These are phyloP conservation scores for Colletotrichum zoysiae DNA, from an alignment of 2,329 filamentous ascomycete genomes.

Conservation along the genomic window DNA sequence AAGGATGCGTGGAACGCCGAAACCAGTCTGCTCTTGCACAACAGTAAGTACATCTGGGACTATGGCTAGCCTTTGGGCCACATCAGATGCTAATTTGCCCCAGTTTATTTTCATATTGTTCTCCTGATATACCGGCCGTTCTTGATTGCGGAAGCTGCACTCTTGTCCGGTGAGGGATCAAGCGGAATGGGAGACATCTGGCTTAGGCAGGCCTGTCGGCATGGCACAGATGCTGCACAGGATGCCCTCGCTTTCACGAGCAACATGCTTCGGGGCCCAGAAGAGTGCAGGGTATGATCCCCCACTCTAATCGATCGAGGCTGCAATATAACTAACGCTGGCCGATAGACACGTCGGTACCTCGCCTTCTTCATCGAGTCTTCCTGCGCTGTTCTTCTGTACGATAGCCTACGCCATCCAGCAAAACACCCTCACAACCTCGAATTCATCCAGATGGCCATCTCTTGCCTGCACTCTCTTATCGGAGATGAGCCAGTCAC, in stretches of 20 bases:
- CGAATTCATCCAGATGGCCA: conserved; percentile 36
- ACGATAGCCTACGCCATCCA: conserved; percentile 47
- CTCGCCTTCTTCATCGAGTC: conserved; percentile 49
- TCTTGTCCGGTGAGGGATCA: conserved; percentile 24
- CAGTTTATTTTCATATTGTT: conserved; percentile 30
- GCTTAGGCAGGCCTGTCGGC: conserved; percentile 48
- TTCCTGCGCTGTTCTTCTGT: conserved; percentile 48
- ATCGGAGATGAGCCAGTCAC: conserved; percentile 48
- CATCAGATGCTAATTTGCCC: background rate
- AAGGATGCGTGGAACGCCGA: conserved; percentile 28
- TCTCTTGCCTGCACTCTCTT: conserved; percentile 20
- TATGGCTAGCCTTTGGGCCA: no score
- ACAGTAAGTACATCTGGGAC: background rate
- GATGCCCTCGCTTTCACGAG: conserved; percentile 45
- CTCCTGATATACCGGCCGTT: conserved; percentile 34
- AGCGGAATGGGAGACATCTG: conserved; percentile 46
- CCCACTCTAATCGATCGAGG: no score
- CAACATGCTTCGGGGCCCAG: conserved; percentile 29
- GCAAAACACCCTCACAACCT: conserved; percentile 46
- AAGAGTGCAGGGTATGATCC: conserved; percentile 25
- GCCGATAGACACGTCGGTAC: conserved; percentile 38
- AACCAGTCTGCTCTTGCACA: conserved; percentile 29
- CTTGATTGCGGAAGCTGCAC: conserved; percentile 35
- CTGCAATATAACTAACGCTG: background rate
- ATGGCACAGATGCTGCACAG: conserved; percentile 48